Evolutionary conservation across 768 basidiomycete genomes (phyloP), one percentile per base, ranked within the genome.

Genomic region (Cystobasidium ongulense): DNA sequence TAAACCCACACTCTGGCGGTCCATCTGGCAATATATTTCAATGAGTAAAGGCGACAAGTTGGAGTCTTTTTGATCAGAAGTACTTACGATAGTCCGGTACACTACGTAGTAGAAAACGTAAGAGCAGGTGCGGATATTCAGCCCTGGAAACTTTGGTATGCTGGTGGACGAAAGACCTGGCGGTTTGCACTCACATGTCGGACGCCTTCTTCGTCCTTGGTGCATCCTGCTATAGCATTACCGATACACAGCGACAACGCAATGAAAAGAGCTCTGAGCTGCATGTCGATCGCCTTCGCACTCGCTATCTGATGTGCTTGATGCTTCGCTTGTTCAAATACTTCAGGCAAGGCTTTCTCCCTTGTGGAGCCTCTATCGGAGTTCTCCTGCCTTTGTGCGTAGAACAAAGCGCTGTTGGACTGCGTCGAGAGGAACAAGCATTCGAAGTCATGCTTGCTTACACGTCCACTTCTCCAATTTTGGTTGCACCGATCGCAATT

Each of bases 241-340:
- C 57, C 57, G 4, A 59, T 27, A 21, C 57, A 10, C 33, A 59
- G 33, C 5, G 57, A 27, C 7, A 27, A 35, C 27, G 57, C 57
- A 59, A 59, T 27, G 29, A 59, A 59, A 13, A 59, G 57, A 35
- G 57, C 57, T 29, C 13, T 21, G 13, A 5, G 57, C 13, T 23
- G 25, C 57, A 59, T 59, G 57, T 31, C 57, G 57, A 59, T 27
- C 57, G 57, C 57, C 33, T 35, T 59, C 57, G 57, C n/a, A n/a
- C n/a, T n/a, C n/a, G n/a, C n/a, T n/a, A n/a, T n/a, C n/a, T n/a
- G n/a, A n/a, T n/a, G n/a, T n/a, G n/a, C 29, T 31, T 35, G 57
- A 35, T 23, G 33, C 11, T 59, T 7, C 10, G n/a, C 52, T n/a
- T 54, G n/a, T 59, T 59, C 13, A 59, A 27, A 50, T 50, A 17